These are phyloP conservation scores for Fusarium torulosum DNA, from an alignment of 2,329 filamentous ascomycete species.

Conservation along the genomic window DNA sequence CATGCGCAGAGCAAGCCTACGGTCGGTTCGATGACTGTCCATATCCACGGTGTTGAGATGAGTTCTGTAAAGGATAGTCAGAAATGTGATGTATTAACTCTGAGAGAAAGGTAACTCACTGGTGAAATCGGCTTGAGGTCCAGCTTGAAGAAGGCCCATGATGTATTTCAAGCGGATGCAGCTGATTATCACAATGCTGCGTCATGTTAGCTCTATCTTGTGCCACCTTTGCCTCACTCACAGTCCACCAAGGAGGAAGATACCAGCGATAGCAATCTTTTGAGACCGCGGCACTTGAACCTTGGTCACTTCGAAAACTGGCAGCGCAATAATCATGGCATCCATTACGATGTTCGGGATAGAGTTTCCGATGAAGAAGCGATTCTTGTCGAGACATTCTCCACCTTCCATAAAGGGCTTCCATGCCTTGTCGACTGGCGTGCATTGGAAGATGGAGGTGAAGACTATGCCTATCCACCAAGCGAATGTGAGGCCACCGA, in stretches of 20 bases:
- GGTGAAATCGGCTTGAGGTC: background rate
- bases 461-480: slow-evolving; percentile 17
- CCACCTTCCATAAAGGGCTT: slow-evolving; percentile 9
- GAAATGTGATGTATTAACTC: too few relatives aligned
- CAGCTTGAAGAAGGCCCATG: background rate
- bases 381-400: slow-evolving; percentile 9
- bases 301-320: slow-evolving; percentile 4
- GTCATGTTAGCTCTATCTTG: background rate
- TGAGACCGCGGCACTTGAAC: slow-evolving; percentile 8
- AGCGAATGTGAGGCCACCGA: background rate
- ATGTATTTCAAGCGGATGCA: slow-evolving; percentile 11
- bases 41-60: slow-evolving; percentile 8
- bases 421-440: slow-evolving; percentile 8
- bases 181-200: background rate
- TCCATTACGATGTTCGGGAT: slow-evolving; percentile 16
- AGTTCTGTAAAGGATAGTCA: background rate
- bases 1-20: slow-evolving; percentile 16
- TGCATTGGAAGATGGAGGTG: slow-evolving; percentile 15
- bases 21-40: slow-evolving; percentile 7
- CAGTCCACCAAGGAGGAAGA: slow-evolving; percentile 7
- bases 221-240: background rate
- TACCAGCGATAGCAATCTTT: background rate
- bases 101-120: background rate
- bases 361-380: slow-evolving; percentile 7
- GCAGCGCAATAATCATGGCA: slow-evolving; percentile 9